A percentile compares a stretch with the other conserved stretches of the same genome.
phyloP scores from a whole-genome alignment of 169 alveolate genomes.

The Sarcocystis neurona region DNA sequence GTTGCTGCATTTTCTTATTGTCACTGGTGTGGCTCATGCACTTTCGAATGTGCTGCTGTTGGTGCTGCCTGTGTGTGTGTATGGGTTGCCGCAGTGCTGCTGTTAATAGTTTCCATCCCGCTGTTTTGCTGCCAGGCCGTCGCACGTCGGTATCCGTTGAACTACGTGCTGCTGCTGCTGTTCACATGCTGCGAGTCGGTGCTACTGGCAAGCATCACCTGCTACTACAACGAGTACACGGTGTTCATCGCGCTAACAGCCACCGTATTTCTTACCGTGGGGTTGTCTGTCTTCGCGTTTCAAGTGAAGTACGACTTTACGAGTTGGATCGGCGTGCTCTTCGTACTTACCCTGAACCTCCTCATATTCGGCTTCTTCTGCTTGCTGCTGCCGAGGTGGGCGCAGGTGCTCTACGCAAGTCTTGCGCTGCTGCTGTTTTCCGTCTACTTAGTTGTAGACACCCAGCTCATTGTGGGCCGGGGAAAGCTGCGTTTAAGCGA shows the following conservation, averaged over 20 bases:
- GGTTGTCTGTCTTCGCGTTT: conserved; percentile 70
- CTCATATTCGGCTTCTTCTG: conserved; percentile 60
- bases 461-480: conserved; percentile 76
- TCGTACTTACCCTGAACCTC: conserved; percentile 57
- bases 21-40: not conserved
- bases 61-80: not conserved
- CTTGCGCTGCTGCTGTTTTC: conserved; percentile 73
- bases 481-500: conserved; percentile 70
- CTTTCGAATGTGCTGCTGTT: not conserved
- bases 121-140: conserved; percentile 41
- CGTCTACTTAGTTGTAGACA: conserved; percentile 77
- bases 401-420: conserved; percentile 66
- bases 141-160: conserved; percentile 48
- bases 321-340: conserved; percentile 64
- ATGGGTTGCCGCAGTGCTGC: conserved; percentile 18
- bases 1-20: no score
- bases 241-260: conserved; percentile 68
- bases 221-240: conserved; percentile 31
- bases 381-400: conserved; percentile 60
- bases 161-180: conserved; percentile 56
- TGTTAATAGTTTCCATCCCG: conserved; percentile 33
- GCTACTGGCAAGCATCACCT: conserved; percentile 45
- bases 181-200: conserved; percentile 61
- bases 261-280: conserved; percentile 61
- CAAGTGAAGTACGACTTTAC: conserved; percentile 74